Conservation (phyloP, 352 stramenopile species). For the Phytophthora palmivora region DNA sequence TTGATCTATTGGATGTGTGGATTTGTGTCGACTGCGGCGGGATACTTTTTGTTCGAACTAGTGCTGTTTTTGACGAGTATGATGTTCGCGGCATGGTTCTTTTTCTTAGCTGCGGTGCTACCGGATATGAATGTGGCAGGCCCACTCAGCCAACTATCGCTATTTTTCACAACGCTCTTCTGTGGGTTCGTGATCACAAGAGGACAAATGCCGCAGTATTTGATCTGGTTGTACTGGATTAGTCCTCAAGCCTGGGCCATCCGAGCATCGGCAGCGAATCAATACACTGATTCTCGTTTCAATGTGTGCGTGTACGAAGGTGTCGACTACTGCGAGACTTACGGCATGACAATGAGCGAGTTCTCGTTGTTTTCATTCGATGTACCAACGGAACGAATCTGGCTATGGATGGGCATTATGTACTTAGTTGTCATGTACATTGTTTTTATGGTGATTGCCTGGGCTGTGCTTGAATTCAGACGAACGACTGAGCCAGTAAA, state of each 20-base stretch:
- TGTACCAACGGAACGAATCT: conserved; percentile 21
- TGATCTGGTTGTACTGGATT: conserved; percentile 57
- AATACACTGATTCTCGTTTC: conserved; percentile 33
- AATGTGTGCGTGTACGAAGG: conserved; percentile 32
- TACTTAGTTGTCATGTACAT: conserved; percentile 39
- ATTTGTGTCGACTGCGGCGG: conserved; percentile 40
- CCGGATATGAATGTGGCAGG: conserved; percentile 34
- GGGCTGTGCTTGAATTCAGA: conserved; percentile 37
- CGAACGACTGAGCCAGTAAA: conserved; percentile 25
- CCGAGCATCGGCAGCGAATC: conserved; percentile 34
- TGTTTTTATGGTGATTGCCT: conserved; percentile 44
- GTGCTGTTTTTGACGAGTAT: conserved; percentile 55
- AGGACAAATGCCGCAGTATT: conserved; percentile 36
- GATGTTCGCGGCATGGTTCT: conserved; percentile 40
- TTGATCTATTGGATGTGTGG: conserved; percentile 87
- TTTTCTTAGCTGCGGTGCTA: conserved; percentile 28
- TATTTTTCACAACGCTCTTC: conserved; percentile 40
- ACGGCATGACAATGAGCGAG: conserved; percentile 35
- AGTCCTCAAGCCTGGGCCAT: conserved; percentile 49
- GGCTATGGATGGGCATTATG: conserved; percentile 32
- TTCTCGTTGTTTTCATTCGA: conserved; percentile 37
- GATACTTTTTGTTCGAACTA: conserved; percentile 64
- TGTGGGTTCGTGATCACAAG: conserved; percentile 43
- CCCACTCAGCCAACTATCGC: conserved; percentile 24
- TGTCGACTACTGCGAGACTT: conserved; percentile 42